These are phyloP conservation scores for Bolboschoenus planiculmis DNA, from an alignment of 176 grass and related monocot species.

Conservation along the genomic window DNA sequence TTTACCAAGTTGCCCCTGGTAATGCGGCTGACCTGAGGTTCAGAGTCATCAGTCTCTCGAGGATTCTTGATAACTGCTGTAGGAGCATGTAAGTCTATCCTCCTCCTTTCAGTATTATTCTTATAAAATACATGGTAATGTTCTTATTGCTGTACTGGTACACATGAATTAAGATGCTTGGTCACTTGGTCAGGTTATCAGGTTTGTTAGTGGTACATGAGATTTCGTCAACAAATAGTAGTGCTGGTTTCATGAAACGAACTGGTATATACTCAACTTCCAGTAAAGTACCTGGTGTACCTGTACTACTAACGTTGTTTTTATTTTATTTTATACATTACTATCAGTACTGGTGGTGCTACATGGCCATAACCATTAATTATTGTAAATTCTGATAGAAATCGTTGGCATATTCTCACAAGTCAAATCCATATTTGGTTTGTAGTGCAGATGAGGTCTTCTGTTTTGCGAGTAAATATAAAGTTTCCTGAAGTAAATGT, in stretches of 20 bases:
- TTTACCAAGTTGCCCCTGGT: background rate
- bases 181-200: background rate
- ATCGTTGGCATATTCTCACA: background rate
- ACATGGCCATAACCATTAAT: background rate
- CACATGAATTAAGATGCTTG: background rate
- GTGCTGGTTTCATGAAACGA: background rate
- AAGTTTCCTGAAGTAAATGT: background rate
- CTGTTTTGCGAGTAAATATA: background rate
- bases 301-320: background rate
- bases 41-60: slow-evolving; percentile 23
- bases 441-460: background rate
- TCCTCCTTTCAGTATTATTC: background rate
- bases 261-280: background rate
- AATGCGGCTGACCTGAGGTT: background rate
- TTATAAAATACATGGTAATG: background rate
- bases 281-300: background rate
- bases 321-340: background rate
- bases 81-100: slow-evolving; percentile 33
- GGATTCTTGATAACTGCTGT: slow-evolving; percentile 36
- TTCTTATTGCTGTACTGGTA: background rate
- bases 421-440: background rate
- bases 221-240: background rate
- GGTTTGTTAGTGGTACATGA: background rate
- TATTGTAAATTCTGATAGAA: background rate
- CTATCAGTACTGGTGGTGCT: background rate